Conservation (phyloP, 2,329 filamentous ascomycete species). For the Triangularia setosa region DNA sequence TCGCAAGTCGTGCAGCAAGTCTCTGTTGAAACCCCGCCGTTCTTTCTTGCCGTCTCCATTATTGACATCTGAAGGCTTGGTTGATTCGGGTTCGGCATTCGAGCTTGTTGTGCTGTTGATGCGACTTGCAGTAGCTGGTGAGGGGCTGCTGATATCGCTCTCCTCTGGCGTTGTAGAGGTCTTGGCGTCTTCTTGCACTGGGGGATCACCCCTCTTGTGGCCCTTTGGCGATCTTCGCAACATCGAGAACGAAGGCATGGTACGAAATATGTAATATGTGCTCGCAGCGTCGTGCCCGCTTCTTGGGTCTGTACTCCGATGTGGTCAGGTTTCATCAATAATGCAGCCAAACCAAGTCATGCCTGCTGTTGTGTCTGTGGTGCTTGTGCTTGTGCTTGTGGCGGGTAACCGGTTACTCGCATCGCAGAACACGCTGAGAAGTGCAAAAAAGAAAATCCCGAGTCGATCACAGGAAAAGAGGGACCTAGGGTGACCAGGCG, state of each 20-base stretch:
- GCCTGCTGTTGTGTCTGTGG: neutral
- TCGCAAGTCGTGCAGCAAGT: constrained; percentile 30
- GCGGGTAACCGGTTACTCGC: neutral
- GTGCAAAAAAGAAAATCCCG: neutral
- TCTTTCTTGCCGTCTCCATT: constrained; percentile 16
- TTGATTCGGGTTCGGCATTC: neutral
- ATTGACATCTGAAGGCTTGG: neutral
- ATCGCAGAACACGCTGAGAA: neutral
- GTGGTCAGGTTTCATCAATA: neutral
- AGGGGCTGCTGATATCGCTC: constrained; percentile 1
- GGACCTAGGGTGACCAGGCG: neutral
- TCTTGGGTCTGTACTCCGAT: neutral
- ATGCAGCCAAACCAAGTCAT: neutral
- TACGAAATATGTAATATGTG: neutral
- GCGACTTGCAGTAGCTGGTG: neutral
- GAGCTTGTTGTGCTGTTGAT: neutral
- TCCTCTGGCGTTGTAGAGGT: constrained; percentile 4
- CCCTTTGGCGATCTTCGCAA: constrained; percentile 29
- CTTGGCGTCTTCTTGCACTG: constrained; percentile 18
- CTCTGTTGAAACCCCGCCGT: constrained; percentile 28
- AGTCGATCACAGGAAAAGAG: neutral
- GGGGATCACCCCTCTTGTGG: constrained; percentile 15
- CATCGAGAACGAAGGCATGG: constrained; percentile 34
- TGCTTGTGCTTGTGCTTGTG: neutral
- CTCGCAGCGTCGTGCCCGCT: constrained; percentile 1